Evolutionary conservation across 2,329 filamentous ascomycete genomes (phyloP).

Genomic region (Sporothrix pseudoabietina): DNA sequence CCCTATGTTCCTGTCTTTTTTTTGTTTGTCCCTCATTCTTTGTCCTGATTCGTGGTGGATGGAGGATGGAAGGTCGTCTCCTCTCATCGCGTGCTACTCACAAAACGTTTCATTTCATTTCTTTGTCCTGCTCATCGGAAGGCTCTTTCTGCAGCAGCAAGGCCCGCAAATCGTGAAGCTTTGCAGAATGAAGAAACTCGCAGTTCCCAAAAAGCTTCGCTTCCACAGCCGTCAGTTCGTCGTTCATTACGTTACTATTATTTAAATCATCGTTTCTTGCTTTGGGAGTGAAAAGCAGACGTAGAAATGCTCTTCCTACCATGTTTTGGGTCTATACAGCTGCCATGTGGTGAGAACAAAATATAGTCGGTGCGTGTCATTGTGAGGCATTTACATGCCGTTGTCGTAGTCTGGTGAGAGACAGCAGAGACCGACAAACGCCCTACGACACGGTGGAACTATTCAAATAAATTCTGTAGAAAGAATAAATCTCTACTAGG

Average conservation of each 20-base stretch:
- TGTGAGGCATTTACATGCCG: conserved; percentile 17
- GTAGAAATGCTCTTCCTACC: neutral
- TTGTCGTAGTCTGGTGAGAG: neutral
- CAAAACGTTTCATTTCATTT: neutral
- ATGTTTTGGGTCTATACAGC: neutral
- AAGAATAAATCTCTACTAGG: neutral
- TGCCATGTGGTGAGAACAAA: neutral
- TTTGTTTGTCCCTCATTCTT: neutral
- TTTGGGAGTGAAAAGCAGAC: neutral
- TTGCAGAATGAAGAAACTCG: conserved; percentile 16
- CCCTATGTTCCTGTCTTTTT: neutral
- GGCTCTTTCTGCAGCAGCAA: neutral
- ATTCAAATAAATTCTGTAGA: neutral
- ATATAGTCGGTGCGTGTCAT: neutral
- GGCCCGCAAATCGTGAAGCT: neutral
- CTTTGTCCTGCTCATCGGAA: neutral
- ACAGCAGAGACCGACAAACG: neutral
- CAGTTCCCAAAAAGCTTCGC: no score
- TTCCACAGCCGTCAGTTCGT: neutral
- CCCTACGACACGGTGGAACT: conserved; percentile 1
- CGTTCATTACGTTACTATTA: conserved; percentile 12
- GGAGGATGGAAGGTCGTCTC: neutral
- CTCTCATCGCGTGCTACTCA: neutral
- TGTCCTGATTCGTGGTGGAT: neutral
- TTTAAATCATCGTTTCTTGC: neutral